phyloP scores from a whole-genome alignment of 2,329 filamentous ascomycete species.

The Aspergillus awamori region DNA sequence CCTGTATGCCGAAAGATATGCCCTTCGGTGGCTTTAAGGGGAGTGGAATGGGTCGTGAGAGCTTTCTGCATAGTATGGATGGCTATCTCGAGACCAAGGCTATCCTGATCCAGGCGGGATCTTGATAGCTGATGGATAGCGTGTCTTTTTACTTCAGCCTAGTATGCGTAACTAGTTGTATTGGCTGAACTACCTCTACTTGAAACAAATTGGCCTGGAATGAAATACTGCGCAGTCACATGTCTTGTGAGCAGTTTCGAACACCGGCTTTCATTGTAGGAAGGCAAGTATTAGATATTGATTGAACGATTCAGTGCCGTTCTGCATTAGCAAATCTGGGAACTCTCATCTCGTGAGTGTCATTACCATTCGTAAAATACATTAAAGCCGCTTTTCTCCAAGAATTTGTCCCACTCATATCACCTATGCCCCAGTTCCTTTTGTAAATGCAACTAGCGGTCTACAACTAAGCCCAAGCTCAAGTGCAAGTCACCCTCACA shows the following conservation, averaged over 20 bases:
- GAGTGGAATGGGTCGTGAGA: constrained; percentile 44
- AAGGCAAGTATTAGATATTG: too few species aligned
- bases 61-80: constrained; percentile 41
- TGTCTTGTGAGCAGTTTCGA: not conserved
- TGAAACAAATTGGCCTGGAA: not conserved
- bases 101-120: constrained; percentile 28
- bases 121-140: not conserved
- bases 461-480: not conserved
- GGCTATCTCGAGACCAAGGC: constrained; percentile 37
- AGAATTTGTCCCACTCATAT: not conserved
- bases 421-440: not conserved
- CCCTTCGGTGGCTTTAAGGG: constrained; percentile 51
- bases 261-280: not conserved
- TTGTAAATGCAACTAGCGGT: not conserved
- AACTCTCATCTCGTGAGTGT: not conserved
- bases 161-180: not conserved
- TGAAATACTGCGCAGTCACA: not conserved
- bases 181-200: not conserved
- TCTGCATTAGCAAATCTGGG: not conserved
- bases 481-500: constrained; percentile 3
- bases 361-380: constrained; percentile 5
- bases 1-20: constrained; percentile 41
- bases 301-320: too few species aligned
- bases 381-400: not conserved
- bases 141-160: not conserved